Base-by-base conservation (phyloP, 2,329 filamentous ascomycete species). In the Alternaria sp. region DNA sequence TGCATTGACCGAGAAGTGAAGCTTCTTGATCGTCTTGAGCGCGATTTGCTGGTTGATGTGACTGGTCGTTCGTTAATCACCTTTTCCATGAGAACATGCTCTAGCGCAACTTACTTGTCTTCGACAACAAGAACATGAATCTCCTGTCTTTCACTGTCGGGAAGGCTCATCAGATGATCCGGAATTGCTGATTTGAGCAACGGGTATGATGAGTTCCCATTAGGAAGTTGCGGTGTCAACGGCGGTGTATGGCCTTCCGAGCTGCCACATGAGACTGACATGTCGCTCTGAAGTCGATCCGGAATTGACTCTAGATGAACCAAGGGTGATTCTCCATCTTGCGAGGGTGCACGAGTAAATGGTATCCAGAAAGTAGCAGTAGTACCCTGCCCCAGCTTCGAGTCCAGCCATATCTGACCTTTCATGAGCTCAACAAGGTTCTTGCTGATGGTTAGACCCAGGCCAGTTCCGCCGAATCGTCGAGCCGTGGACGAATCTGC, bases 391-490 rank as follows among this genome's bases (percentile, higher is more conserved):
- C 89, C 90, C 1, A 90, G 77, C 2, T 84, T 86, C 0, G 91
- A 93, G 55, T 92, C 86, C 0, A 95, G 81, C 0, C 83, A 85
- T 65, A 96, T 94, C n/a, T 86, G 81, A 7, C 92, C 92, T 62
- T 88, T 87, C 92, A 96, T 95, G 25, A 95, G 80, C 62, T 93
- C 90, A 3, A 95, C 85, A 6, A 83, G 79, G 65, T 93, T 93
- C 78, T 94, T 94, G 80, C 89, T 92, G 69, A 95, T 95, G 2
- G 91, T 93, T 65, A 95, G 79, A 0, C 92, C 92, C 0, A 95
- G 81, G 1, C 91, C 92, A 1, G 91, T 94, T 1, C 92, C 92
- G 43, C 91, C 91, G 76, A 93, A 94, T n/a, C 89, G 86, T 57
- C 91, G 84, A 17, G 91, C 91, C 0, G 92, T 94, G 4, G 91